Percentiles rank a stretch among this genome's conserved stretches.
Conservation (phyloP, 192 early-diverging fungal genomes). For the Dimargaris xerosporica region DNA sequence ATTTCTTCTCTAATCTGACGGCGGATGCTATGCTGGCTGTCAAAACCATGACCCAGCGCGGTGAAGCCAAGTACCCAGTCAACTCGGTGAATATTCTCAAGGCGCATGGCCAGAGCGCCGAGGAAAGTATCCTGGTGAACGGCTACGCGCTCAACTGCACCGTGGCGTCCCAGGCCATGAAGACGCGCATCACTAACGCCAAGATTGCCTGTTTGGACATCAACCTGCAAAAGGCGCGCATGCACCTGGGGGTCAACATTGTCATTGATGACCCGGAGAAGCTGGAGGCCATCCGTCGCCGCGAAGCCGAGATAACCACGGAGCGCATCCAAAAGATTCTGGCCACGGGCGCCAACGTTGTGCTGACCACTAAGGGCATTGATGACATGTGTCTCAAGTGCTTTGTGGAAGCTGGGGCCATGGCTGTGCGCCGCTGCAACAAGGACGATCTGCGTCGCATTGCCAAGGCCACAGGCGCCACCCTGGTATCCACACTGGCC, state of each 20-base stretch:
- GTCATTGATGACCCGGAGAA: slow-evolving; percentile 97
- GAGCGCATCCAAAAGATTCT: slow-evolving; percentile 94
- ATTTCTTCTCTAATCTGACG: slow-evolving; percentile 91
- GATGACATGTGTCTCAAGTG: slow-evolving; percentile 97
- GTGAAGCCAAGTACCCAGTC: slow-evolving; percentile 87
- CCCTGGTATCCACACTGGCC: slow-evolving; percentile 83
- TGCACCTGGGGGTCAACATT: slow-evolving; percentile 97
- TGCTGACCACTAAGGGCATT: slow-evolving; percentile 97
- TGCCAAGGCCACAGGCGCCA: slow-evolving; percentile 93
- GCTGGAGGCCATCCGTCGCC: slow-evolving; percentile 85
- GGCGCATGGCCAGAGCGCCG: slow-evolving; percentile 84
- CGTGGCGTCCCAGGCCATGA: slow-evolving; percentile 91
- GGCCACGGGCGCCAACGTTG: slow-evolving; percentile 86
- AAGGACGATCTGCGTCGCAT: slow-evolving; percentile 97
- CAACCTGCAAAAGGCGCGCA: slow-evolving; percentile 94
- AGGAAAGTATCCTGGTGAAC: slow-evolving; percentile 73
- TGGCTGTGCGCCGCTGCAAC: slow-evolving; percentile 88
- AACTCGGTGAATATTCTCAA: slow-evolving; percentile 96
- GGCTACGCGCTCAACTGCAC: slow-evolving; percentile 98
- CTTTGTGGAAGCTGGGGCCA: slow-evolving; percentile 95
- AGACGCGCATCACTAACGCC: slow-evolving; percentile 67
- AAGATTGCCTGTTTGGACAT: slow-evolving; percentile 98
- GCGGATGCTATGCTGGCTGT: slow-evolving; percentile 90
- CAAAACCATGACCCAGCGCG: slow-evolving; percentile 66
- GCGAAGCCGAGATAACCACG: slow-evolving; percentile 90